phyloP scores from a whole-genome alignment of 306 rosid species.

The Cucurbita ficifolia region DNA sequence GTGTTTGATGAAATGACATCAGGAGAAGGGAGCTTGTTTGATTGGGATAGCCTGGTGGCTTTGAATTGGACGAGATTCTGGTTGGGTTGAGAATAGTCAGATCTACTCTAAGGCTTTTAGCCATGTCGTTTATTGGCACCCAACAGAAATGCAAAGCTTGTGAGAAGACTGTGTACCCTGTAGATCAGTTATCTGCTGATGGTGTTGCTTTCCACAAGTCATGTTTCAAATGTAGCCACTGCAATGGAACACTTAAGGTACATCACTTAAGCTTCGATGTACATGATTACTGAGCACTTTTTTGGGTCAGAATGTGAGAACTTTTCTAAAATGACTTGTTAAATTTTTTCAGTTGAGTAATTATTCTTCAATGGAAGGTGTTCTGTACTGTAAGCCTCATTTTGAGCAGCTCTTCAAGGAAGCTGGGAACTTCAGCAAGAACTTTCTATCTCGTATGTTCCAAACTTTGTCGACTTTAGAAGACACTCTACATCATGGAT shows the following conservation, averaged over 20 bases:
- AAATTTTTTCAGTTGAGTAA: slow-evolving; percentile 53
- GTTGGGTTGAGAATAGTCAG: slow-evolving; percentile 16
- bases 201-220: slow-evolving; percentile 77
- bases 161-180: slow-evolving; percentile 80
- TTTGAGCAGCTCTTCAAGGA: slow-evolving; percentile 95
- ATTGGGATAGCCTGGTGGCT: not conserved
- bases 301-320: not conserved
- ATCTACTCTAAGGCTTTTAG: slow-evolving; percentile 31
- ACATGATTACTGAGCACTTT: not conserved
- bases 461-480: not conserved
- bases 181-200: slow-evolving; percentile 85
- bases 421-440: slow-evolving; percentile 67
- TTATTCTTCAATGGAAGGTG: slow-evolving; percentile 96
- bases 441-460: slow-evolving; percentile 68
- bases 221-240: slow-evolving; percentile 90
- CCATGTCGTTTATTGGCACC: slow-evolving; percentile 79
- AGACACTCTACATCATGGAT: not conserved
- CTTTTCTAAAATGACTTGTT: not conserved
- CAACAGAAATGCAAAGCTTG: slow-evolving; percentile 94
- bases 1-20: not conserved
- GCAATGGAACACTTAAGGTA: slow-evolving; percentile 94
- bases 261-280: not conserved
- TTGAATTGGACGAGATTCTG: not conserved
- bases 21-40: not conserved
- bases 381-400: slow-evolving; percentile 85